phyloP scores from a whole-genome alignment of 2,329 filamentous ascomycete species.

The Cytospora schulzeri region DNA sequence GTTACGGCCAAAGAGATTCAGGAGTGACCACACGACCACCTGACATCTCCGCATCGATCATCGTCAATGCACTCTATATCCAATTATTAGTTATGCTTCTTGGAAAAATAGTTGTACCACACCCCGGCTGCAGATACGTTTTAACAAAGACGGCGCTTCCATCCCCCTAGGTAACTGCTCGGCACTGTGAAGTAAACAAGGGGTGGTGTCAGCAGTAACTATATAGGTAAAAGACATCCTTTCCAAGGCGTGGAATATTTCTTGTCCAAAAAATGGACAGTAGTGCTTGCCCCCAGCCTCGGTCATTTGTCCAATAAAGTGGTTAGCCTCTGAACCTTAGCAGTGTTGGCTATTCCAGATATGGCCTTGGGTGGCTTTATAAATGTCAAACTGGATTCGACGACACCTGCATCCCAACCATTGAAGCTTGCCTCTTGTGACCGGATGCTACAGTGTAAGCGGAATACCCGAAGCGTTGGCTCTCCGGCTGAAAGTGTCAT shows the following conservation, averaged over 20 bases:
- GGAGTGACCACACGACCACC: constrained; percentile 9
- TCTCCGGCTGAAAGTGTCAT: too few species aligned
- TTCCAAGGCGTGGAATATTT: background rate
- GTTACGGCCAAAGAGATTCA: constrained; percentile 17
- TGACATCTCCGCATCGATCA: constrained; percentile 16
- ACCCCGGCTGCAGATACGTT: background rate
- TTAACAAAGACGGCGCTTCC: background rate
- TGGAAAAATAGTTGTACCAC: constrained; percentile 1
- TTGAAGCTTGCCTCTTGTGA: too few species aligned
- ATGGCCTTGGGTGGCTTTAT: background rate
- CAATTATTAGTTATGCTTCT: constrained; percentile 1
- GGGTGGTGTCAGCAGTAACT: background rate
- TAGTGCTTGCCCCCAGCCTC: background rate
- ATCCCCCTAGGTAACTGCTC: background rate
- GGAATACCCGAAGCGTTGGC: too few species aligned
- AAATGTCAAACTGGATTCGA: background rate
- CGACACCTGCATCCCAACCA: background rate
- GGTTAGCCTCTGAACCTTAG: too few species aligned
- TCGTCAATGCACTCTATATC: background rate
- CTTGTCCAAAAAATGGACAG: background rate
- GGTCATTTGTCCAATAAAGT: too few species aligned
- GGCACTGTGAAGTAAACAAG: background rate
- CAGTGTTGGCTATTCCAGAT: background rate
- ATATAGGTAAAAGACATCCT: background rate
- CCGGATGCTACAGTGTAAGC: too few species aligned